Base-by-base conservation (phyloP, 805 yeast species). In the Candida sithepensis region DNA sequence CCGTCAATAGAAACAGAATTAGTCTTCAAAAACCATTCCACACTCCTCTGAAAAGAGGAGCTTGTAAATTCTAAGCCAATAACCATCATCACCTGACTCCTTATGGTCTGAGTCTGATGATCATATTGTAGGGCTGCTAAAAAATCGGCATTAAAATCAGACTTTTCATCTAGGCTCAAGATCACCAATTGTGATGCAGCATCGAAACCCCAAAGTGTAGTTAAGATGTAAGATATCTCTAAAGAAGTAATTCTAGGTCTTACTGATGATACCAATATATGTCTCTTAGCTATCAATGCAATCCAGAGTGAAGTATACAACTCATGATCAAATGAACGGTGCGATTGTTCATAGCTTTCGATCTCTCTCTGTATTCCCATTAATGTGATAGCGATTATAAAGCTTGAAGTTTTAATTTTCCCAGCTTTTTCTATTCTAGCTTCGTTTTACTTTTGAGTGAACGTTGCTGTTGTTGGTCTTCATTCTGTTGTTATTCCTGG, bases 231-330 rank as follows among this genome's bases (percentile, higher is more conserved):
- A 3, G 47, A 44, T 13, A 64, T 39, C 38, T 61, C 65, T 9
- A 43, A 12, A 2, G 49, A 40, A 1, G 61, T 58, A 3, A 46
- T 37, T 2, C 14, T 8, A 0, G 52, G 47, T 16, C 58, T 53
- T 6, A 48, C 23, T 1, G 67, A 55, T 1, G 63, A 52, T 1
- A 68, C 53, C 4, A 63, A 32, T 8, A 67, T 42, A 44, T 63
- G 60, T n/a, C 59, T 50, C 34, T 52, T 47, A 1, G 66, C 65
- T 9, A 66, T 51, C n/a, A 60, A 42, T 2, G 57, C 42, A 34
- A 56, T 49, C 55, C 61, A 53, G 4, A 63, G 28, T 1, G 64
- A 50, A 1, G 46, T 48, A 45, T 56, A 58, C 28, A 63, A 33
- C 2, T 57, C 58, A 20, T 39, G 46, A 41, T 59, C 62, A 2